Evolutionary conservation across 1,284 basidiomycete genomes (phyloP), one percentile per base, ranked within the genome.

Genomic region (Sporisorium reilianum): DNA sequence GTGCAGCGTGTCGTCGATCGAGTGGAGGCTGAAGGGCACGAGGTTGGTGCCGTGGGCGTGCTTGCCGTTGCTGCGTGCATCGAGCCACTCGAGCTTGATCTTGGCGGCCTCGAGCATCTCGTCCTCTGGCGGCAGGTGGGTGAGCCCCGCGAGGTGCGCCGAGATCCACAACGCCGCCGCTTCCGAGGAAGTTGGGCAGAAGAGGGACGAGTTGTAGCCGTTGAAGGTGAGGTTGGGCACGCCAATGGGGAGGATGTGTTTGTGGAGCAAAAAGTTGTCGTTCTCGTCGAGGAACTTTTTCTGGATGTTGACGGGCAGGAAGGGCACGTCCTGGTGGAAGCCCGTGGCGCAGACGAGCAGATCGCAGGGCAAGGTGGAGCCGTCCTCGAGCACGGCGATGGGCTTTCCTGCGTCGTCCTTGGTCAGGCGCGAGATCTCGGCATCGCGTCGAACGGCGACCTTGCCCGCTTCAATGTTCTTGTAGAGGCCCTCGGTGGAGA

Each of bases 21-120:
- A 62, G 40, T 80, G 79, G 45, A 81, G 49, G 28, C 76, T 78
- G 54, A 81, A 81, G 9, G 79, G 79, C 2, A 80, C 79, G 10
- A 80, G 51, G 46, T 81, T 81, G 23, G 78, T 80, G 4, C 73
- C 73, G 42, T 71, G 62, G 7, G 68, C 61, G 36, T 80, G 78
- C 48, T 81, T 80, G 20, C 79, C 79, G 48, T 71, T 65, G 25
- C 50, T 66, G 18, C 79, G 61, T 16, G 67, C 61, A n/a, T 74
- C 66, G 22, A 81, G 56, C 79, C 79, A 81, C n/a, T 64, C 69
- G 8, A 81, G 40, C 26, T 80, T 74, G 26, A 55, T 18, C 41
- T 63, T 50, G 4, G 79, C 66, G 10, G 36, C 20, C 48, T 65
- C n/a, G 9, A 56, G 42, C 67, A 73, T 73, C 23, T 67, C 60